phyloP scores from a whole-genome alignment of 2,329 filamentous ascomycete species.

The Cryphonectria carpinicola region DNA sequence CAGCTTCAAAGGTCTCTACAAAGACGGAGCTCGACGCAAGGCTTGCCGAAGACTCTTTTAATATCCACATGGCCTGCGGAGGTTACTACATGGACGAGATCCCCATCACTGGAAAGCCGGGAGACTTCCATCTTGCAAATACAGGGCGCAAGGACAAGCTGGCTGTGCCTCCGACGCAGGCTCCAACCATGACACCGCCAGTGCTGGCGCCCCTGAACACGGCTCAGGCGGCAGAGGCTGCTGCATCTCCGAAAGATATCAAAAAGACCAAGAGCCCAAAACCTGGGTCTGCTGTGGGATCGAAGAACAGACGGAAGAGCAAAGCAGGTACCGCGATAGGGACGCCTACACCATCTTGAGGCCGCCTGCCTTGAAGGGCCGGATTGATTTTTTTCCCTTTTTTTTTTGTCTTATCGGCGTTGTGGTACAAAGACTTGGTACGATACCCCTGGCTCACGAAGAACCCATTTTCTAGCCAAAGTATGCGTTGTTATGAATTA shows the following conservation, averaged over 20 bases:
- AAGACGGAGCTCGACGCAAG: slow-evolving; percentile 47
- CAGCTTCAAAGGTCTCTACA: slow-evolving; percentile 42
- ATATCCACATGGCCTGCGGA: slow-evolving; percentile 61
- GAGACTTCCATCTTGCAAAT: slow-evolving; percentile 66
- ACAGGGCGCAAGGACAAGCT: slow-evolving; percentile 58
- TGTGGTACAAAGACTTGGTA: neutral
- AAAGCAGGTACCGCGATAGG: slow-evolving; percentile 38
- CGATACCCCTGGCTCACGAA: slow-evolving; percentile 13
- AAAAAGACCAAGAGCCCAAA: slow-evolving; percentile 51
- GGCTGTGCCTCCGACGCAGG: slow-evolving; percentile 21
- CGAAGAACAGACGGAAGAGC: slow-evolving; percentile 52
- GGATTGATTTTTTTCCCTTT: neutral
- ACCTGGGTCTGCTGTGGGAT: slow-evolving; percentile 44
- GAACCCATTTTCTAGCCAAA: neutral
- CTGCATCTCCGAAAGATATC: slow-evolving; percentile 42
- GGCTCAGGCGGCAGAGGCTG: slow-evolving; percentile 47
- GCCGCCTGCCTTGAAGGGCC: neutral
- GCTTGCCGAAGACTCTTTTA: slow-evolving; percentile 61
- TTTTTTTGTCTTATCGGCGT: slow-evolving; percentile 5
- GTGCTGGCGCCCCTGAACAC: slow-evolving; percentile 43
- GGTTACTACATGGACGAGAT: slow-evolving; percentile 71
- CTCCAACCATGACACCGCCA: slow-evolving; percentile 31
- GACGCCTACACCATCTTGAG: slow-evolving; percentile 36
- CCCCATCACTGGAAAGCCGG: slow-evolving; percentile 67
- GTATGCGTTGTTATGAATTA: neutral